Conservation (phyloP, 768 basidiomycete genomes). For the Hydnum rufescens region DNA sequence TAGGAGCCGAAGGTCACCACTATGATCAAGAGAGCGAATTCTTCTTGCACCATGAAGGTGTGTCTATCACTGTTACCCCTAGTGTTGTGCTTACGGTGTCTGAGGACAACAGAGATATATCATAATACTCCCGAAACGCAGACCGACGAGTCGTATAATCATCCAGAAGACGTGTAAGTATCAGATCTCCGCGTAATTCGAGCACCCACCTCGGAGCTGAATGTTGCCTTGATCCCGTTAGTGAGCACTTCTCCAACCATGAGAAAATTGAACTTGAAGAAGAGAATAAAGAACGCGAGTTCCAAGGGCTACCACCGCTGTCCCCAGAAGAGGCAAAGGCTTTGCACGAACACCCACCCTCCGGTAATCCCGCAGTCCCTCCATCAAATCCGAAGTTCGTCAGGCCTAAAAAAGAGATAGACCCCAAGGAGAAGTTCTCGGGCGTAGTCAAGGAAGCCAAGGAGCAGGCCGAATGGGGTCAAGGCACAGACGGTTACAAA, state of each 20-base stretch:
- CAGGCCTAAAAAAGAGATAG: slow-evolving; percentile 45
- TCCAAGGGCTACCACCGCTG: slow-evolving; percentile 44
- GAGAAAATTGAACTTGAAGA: slow-evolving; percentile 69
- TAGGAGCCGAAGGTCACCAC: slow-evolving; percentile 85
- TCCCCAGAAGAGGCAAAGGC: slow-evolving; percentile 2
- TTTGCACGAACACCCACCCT: slow-evolving; percentile 1
- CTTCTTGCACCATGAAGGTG: slow-evolving; percentile 94
- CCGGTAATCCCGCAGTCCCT: slow-evolving; percentile 2
- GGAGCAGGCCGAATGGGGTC: slow-evolving; percentile 46
- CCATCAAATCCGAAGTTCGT: slow-evolving; percentile 5
- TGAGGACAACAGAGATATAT: slow-evolving; percentile 46
- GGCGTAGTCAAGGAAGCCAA: slow-evolving; percentile 32
- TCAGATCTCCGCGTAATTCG: background rate
- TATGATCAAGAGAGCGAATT: slow-evolving; percentile 71
- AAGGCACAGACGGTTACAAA: slow-evolving; percentile 49
- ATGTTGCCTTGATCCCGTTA: no score
- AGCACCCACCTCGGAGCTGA: background rate
- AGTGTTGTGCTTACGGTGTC: slow-evolving; percentile 2
- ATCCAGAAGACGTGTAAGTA: slow-evolving; percentile 56
- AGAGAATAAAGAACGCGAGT: slow-evolving; percentile 65
- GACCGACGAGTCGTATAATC: slow-evolving; percentile 83
- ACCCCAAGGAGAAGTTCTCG: slow-evolving; percentile 42
- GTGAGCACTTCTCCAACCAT: slow-evolving; percentile 81
- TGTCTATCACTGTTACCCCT: slow-evolving; percentile 10
- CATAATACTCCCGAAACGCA: slow-evolving; percentile 96